Conservation (phyloP, 768 basidiomycete genomes). For the Tulasnella sp. region DNA sequence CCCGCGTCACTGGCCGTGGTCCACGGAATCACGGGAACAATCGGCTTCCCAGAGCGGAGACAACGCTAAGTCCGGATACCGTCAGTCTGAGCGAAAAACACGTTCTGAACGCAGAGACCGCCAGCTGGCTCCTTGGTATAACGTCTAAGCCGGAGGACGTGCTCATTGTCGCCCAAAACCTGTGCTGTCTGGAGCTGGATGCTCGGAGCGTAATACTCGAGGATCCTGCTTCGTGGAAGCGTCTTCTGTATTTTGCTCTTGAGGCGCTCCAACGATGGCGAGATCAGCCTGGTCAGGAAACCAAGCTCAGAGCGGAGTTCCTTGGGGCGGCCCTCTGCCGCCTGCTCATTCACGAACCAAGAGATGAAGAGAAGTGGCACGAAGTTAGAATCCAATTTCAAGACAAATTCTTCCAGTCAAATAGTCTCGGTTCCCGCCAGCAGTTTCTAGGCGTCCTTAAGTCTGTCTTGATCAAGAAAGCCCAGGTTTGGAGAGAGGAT, state of each 20-base stretch:
- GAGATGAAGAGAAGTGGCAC: neutral
- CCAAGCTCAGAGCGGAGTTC: neutral
- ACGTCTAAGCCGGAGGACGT: neutral
- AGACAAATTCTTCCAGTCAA: neutral
- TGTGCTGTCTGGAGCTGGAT: neutral
- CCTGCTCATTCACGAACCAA: neutral
- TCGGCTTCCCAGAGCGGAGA: too few species aligned
- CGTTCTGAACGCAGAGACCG: neutral
- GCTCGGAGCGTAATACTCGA: neutral
- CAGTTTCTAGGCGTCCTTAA: too few species aligned
- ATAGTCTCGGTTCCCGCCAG: too few species aligned
- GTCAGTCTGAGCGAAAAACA: neutral
- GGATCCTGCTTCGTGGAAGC: neutral
- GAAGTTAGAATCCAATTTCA: neutral
- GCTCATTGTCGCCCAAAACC: neutral
- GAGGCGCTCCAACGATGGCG: neutral
- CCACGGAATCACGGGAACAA: neutral
- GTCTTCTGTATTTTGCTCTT: neutral
- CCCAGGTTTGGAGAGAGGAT: neutral
- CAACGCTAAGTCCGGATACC: neutral
- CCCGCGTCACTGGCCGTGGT: neutral
- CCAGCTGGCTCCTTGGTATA: neutral
- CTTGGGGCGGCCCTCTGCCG: neutral
- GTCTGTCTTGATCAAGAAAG: neutral
- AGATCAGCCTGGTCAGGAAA: neutral